Conservation (phyloP, 768 basidiomycete species). For the Lactarius trivialis region DNA sequence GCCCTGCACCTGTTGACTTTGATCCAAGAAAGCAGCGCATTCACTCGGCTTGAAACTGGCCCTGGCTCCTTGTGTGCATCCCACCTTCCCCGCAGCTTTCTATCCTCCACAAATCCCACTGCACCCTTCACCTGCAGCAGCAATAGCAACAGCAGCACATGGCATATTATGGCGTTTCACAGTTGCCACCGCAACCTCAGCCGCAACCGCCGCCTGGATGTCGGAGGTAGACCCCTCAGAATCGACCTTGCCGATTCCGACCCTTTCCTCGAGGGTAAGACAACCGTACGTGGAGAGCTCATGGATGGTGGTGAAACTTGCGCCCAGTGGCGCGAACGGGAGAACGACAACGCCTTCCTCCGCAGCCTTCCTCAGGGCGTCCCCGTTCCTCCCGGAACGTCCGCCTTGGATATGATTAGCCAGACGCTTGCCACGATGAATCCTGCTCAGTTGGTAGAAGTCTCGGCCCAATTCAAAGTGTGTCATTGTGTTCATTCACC, state of each 20-base stretch:
- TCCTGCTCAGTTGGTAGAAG: constrained; percentile 82
- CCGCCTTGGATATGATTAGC: constrained; percentile 76
- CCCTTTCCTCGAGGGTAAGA: constrained; percentile 86
- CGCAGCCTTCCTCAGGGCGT: constrained; percentile 68
- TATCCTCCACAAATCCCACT: constrained; percentile 25
- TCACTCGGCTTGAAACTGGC: too few species aligned
- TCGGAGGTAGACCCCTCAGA: constrained; percentile 86
- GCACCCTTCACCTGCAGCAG: constrained; percentile 32
- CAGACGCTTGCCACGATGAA: constrained; percentile 79
- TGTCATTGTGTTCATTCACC: constrained; percentile 22
- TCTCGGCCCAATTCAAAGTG: constrained; percentile 98
- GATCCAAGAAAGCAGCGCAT: too few species aligned
- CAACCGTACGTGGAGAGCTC: constrained; percentile 77
- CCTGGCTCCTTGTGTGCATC: too few species aligned
- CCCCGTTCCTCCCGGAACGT: constrained; percentile 61
- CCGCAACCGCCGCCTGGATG: constrained; percentile 47
- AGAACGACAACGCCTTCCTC: constrained; percentile 43
- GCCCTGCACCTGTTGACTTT: too few species aligned
- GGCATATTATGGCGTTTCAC: constrained; percentile 22
- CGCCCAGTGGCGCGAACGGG: constrained; percentile 48
- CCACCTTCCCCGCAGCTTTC: too few species aligned
- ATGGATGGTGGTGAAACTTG: constrained; percentile 61
- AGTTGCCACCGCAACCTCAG: constrained; percentile 30
- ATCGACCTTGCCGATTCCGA: constrained; percentile 94
- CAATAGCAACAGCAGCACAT: constrained; percentile 29